Evolutionary conservation across 1,139 yeast genomes (phyloP).

Genomic region (Saccharomyces pastorianus): DNA sequence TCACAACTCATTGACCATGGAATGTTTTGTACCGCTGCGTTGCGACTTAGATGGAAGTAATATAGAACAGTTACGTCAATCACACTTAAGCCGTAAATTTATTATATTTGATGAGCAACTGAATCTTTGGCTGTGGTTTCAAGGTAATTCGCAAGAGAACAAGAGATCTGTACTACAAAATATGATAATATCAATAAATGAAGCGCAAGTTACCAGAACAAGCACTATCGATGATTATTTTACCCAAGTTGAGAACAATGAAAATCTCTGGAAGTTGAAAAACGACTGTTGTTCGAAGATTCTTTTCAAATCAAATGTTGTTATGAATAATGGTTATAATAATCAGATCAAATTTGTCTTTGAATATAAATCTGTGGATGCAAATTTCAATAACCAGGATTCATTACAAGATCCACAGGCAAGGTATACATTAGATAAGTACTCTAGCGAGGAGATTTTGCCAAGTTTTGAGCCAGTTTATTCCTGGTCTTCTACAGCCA

Average conservation of each 20-base stretch:
- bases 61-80: constrained; percentile 4
- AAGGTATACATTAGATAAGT: neutral
- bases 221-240: constrained; percentile 7
- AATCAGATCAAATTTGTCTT: constrained; percentile 20
- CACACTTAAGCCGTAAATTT: constrained; percentile 20
- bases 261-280: constrained; percentile 15
- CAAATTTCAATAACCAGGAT: neutral
- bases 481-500: constrained; percentile 9
- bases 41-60: constrained; percentile 6
- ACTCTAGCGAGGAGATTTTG: constrained; percentile 10
- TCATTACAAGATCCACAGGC: neutral
- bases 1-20: constrained; percentile 10
- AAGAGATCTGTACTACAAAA: constrained; percentile 3
- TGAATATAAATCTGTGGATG: constrained; percentile 6
- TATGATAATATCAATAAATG: constrained; percentile 25
- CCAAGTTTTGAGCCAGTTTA: constrained; percentile 23
- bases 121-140: constrained; percentile 12
- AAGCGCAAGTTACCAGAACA: constrained; percentile 19
- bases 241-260: constrained; percentile 2
- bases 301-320: constrained; percentile 26
- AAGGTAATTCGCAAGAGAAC: constrained; percentile 1
- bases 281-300: constrained; percentile 13
- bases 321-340: constrained; percentile 30
- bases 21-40: constrained; percentile 19
- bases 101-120: constrained; percentile 29